Percentiles rank a stretch among this genome's conserved stretches.
Conservation (phyloP, 768 basidiomycete genomes). For the Russula lepida region DNA sequence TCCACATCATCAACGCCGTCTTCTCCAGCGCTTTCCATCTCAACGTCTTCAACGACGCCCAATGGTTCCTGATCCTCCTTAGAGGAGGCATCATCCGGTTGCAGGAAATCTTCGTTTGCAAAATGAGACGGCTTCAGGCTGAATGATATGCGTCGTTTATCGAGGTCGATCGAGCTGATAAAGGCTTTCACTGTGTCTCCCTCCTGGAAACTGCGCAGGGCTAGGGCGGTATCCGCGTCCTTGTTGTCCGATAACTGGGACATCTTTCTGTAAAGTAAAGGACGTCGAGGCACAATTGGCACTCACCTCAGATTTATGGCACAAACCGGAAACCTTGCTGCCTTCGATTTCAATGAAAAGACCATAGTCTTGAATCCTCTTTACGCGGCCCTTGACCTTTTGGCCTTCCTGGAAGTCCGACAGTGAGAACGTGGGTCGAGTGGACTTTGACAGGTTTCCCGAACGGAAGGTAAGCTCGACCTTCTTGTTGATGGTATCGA, state of each 20-base stretch:
- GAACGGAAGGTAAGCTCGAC: constrained; percentile 89
- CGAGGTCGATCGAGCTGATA: constrained; percentile 62
- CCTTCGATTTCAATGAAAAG: constrained; percentile 88
- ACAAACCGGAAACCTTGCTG: constrained; percentile 79
- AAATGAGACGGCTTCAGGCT: constrained; percentile 87
- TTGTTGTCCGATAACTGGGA: constrained; percentile 79
- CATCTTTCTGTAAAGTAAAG: neutral
- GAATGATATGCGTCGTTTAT: constrained; percentile 74
- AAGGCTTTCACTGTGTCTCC: constrained; percentile 81
- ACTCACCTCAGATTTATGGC: constrained; percentile 85
- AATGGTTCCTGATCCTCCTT: constrained; percentile 26
- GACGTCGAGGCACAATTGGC: neutral
- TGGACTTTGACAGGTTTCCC: constrained; percentile 39
- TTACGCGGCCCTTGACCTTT: constrained; percentile 71
- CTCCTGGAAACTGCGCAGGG: constrained; percentile 74
- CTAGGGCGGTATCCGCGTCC: constrained; percentile 67
- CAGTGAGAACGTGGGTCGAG: constrained; percentile 33
- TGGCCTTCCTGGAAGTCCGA: constrained; percentile 67
- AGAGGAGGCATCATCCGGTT: constrained; percentile 28
- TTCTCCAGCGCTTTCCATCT: constrained; percentile 26
- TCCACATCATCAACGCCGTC: constrained; percentile 3
- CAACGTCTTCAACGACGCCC: constrained; percentile 29
- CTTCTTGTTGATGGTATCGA: constrained; percentile 62
- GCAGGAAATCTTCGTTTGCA: constrained; percentile 50
- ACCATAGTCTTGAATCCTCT: constrained; percentile 80